phyloP scores from a whole-genome alignment of 2,329 filamentous ascomycete genomes.

The Pseudogymnoascus sp. region DNA sequence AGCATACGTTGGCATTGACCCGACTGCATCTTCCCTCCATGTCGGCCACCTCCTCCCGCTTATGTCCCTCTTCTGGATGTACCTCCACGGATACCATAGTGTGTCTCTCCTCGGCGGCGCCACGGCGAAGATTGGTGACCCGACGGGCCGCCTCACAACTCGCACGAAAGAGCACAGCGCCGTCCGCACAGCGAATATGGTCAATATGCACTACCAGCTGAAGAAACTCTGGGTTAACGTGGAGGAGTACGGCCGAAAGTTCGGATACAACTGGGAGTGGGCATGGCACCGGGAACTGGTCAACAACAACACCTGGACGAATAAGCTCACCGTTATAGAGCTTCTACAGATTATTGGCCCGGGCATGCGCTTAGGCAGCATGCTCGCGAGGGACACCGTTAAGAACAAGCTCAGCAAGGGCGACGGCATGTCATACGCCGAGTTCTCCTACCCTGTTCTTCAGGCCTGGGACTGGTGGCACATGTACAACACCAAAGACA shows the following conservation, averaged over 20 bases:
- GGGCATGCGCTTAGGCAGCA: slow-evolving; percentile 69
- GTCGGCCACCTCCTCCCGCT: slow-evolving; percentile 73
- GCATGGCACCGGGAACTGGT: slow-evolving; percentile 60
- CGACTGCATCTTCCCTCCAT: slow-evolving; percentile 72
- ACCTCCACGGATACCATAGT: slow-evolving; percentile 64
- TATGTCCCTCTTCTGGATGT: slow-evolving; percentile 81
- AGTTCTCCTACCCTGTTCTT: slow-evolving; percentile 87
- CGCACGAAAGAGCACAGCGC: slow-evolving; percentile 47
- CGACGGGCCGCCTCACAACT: slow-evolving; percentile 59
- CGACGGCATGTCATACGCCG: slow-evolving; percentile 88
- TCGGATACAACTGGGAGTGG: slow-evolving; percentile 59
- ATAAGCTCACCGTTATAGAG: slow-evolving; percentile 63
- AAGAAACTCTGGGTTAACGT: slow-evolving; percentile 69
- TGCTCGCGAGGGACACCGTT: slow-evolving; percentile 83
- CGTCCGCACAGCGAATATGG: slow-evolving; percentile 55
- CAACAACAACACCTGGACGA: slow-evolving; percentile 84
- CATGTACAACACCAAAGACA: slow-evolving; percentile 59
- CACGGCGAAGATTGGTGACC: slow-evolving; percentile 73
- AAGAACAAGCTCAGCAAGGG: slow-evolving; percentile 77
- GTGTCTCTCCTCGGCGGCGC: slow-evolving; percentile 65
- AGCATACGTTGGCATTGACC: slow-evolving; percentile 75
- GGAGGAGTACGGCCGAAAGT: slow-evolving; percentile 54
- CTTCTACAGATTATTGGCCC: slow-evolving; percentile 68
- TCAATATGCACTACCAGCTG: slow-evolving; percentile 62
- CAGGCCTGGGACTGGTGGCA: slow-evolving; percentile 98